Evolutionary conservation across 225 moss, liverwort and hornwort species (phyloP).

Genomic region (Pleurozium schreberi): DNA sequence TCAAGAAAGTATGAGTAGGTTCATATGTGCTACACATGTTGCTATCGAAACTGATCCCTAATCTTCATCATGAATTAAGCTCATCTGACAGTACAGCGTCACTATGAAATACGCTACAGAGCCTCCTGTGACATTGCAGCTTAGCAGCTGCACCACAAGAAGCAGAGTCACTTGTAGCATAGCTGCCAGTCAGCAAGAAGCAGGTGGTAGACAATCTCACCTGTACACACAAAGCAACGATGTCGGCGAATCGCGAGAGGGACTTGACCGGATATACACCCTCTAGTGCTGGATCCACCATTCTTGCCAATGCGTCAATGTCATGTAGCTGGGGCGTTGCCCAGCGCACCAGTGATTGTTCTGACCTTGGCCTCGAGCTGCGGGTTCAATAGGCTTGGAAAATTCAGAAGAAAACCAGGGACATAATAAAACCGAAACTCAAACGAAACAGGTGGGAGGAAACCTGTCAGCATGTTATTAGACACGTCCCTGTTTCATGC

Average conservation of each 20-base stretch:
- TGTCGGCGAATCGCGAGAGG: conserved; percentile 67
- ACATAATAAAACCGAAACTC: not conserved
- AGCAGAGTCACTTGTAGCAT: not conserved
- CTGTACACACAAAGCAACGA: conserved; percentile 72
- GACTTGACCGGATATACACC: conserved; percentile 70
- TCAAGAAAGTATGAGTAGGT: not conserved
- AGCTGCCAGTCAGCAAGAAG: not conserved
- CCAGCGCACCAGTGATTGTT: conserved; percentile 70
- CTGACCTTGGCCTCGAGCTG: conserved; percentile 57
- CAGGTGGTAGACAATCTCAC: conserved; percentile 11
- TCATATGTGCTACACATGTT: not conserved
- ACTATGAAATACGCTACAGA: not conserved
- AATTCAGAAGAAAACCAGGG: not conserved
- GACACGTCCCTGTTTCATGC: conserved; percentile 25
- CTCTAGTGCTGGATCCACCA: conserved; percentile 68
- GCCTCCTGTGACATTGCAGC: not conserved
- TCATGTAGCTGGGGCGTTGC: conserved; percentile 74
- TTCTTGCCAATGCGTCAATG: conserved; percentile 54
- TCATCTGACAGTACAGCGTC: not conserved
- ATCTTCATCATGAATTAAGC: not conserved
- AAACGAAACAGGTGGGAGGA: conserved; percentile 13
- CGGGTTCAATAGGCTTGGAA: not conserved
- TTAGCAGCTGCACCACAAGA: not conserved
- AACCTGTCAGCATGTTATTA: conserved; percentile 32
- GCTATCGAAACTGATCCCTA: not conserved